phyloP scores from a whole-genome alignment of 345 rosid species.

The Melaleuca quinquenervia region DNA sequence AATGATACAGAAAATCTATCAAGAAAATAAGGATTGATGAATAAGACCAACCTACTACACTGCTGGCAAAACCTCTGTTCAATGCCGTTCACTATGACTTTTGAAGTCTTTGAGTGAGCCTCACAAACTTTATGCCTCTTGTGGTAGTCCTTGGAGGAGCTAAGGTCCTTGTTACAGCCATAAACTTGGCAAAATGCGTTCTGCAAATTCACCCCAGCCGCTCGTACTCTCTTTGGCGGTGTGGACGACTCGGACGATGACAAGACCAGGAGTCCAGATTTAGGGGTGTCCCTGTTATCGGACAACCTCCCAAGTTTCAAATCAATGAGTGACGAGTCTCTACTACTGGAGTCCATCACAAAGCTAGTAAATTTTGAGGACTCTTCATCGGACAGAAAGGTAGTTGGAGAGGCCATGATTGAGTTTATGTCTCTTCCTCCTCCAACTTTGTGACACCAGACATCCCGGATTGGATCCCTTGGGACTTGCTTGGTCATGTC shows the following conservation, averaged over 20 bases:
- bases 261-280: background rate
- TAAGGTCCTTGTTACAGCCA: conserved; percentile 72
- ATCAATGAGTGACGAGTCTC: conserved; percentile 19
- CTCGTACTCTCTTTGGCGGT: conserved; percentile 22
- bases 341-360: conserved; percentile 14
- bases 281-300: background rate
- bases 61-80: conserved; percentile 91
- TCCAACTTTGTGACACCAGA: conserved; percentile 3
- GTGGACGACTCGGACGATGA: conserved; percentile 14
- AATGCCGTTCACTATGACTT: conserved; percentile 51
- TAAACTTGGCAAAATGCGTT: conserved; percentile 53
- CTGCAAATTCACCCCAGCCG: conserved; percentile 11
- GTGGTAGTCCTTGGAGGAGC: conserved; percentile 62
- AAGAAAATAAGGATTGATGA: background rate
- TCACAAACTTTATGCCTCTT: conserved; percentile 82
- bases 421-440: conserved; percentile 6
- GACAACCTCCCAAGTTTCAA: conserved; percentile 8
- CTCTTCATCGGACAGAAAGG: conserved; percentile 11
- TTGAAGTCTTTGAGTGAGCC: conserved; percentile 57
- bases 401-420: background rate
- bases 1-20: background rate
- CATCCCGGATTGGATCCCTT: conserved; percentile 9
- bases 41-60: conserved; percentile 61
- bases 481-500: conserved; percentile 13
- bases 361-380: conserved; percentile 26